Percentiles rank a stretch among this genome's conserved stretches.
These are phyloP conservation scores for Patellifolia procumbens DNA, from an alignment of 179 eudicot species.

Conservation along the genomic window DNA sequence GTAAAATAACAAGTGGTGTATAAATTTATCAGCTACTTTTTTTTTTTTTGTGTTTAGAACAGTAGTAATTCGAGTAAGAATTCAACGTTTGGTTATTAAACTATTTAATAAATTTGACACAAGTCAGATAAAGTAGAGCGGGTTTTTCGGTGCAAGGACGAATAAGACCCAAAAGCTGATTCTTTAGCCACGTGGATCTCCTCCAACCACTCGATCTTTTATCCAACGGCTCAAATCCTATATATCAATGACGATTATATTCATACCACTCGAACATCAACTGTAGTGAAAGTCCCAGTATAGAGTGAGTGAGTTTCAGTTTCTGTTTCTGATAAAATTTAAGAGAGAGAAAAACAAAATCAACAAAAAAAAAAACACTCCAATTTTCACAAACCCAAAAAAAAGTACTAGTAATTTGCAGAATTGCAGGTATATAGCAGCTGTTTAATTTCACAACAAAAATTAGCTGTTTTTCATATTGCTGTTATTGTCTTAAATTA, in stretches of 20 bases:
- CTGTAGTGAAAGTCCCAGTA: slow-evolving; percentile 42
- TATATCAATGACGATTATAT: slow-evolving; percentile 26
- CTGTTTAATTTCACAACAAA: too few species aligned
- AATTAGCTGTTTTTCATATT: background rate
- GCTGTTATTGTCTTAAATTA: slow-evolving; percentile 10
- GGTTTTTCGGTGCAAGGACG: slow-evolving; percentile 82
- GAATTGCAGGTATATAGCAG: too few species aligned
- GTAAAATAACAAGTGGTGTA: too few species aligned
- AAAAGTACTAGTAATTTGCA: too few species aligned
- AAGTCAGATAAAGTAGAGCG: slow-evolving; percentile 58
- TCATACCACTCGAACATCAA: slow-evolving; percentile 44
- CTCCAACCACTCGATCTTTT: slow-evolving; percentile 28
- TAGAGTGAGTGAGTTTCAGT: background rate
- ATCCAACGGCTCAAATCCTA: slow-evolving; percentile 48
- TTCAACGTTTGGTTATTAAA: background rate
- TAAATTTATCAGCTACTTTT: too few species aligned
- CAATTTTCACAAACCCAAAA: background rate
- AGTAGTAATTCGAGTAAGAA: background rate
- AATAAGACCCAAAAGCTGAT: slow-evolving; percentile 57
- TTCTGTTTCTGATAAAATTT: too few species aligned
- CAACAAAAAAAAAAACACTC: slow-evolving; percentile 6
- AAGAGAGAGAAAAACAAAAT: slow-evolving; percentile 17
- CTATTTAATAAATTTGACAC: background rate
- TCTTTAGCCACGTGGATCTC: slow-evolving; percentile 45
- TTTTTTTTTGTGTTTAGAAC: too few species aligned